Evolutionary conservation across 257 asterid genomes (phyloP).

Genomic region (Solanum virginianum): DNA sequence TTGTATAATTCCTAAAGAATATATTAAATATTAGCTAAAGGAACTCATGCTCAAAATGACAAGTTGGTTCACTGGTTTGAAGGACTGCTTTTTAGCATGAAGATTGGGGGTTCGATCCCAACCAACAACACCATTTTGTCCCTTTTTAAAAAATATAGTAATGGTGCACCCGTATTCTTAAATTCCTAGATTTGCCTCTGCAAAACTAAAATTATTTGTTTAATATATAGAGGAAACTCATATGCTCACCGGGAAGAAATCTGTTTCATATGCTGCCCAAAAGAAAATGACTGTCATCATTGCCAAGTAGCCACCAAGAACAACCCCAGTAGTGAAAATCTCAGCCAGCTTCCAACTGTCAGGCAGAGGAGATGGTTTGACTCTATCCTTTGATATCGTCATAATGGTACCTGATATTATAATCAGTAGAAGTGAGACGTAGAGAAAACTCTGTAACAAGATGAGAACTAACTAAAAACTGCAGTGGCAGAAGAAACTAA

Average conservation of each 20-base stretch:
- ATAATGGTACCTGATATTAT: constrained; percentile 73
- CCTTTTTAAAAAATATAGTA: too few relatives aligned
- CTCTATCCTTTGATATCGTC: constrained; percentile 97
- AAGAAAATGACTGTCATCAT: constrained; percentile 97
- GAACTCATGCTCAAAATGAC: too few relatives aligned
- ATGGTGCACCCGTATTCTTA: too few relatives aligned
- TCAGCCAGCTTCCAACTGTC: constrained; percentile 98
- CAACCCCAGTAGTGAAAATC: constrained; percentile 79
- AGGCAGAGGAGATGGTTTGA: constrained; percentile 92
- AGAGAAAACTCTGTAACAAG: neutral
- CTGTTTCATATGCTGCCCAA: constrained; percentile 85
- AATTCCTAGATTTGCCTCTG: too few relatives aligned
- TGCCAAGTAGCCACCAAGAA: constrained; percentile 90
- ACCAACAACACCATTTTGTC: too few relatives aligned
- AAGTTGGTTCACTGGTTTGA: too few relatives aligned
- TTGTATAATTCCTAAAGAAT: too few relatives aligned
- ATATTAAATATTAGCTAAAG: too few relatives aligned
- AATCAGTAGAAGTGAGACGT: neutral
- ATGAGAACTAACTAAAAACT: neutral
- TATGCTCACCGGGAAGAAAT: constrained; percentile 71
- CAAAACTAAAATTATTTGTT: neutral
- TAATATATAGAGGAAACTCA: neutral
- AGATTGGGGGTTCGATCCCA: too few relatives aligned
- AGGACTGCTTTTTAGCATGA: too few relatives aligned
- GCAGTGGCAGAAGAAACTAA: neutral